phyloP scores from a whole-genome alignment of 352 stramenopile species.

The Globisporangium spinosum region DNA sequence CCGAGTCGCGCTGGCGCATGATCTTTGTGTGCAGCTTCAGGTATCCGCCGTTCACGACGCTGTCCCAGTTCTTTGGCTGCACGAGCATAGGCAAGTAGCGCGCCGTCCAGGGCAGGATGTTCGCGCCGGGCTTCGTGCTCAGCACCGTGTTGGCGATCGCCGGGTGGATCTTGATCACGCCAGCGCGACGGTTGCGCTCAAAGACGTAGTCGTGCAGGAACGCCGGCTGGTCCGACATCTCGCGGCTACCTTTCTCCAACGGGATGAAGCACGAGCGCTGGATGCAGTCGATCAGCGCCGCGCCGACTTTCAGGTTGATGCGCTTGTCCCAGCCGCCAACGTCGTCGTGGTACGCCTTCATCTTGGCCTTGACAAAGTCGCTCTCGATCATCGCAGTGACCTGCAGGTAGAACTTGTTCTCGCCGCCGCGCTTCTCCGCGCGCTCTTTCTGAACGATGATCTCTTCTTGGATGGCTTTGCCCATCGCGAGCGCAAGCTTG shows the following conservation, averaged over 20 bases:
- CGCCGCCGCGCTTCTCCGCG: background rate
- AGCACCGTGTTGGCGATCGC: background rate
- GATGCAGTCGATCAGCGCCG: background rate
- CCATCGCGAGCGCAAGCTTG: background rate
- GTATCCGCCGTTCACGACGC: background rate
- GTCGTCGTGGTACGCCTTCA: background rate
- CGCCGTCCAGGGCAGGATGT: background rate
- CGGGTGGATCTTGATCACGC: background rate
- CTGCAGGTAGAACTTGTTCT: conserved; percentile 1
- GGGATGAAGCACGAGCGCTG: background rate
- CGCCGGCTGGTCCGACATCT: background rate
- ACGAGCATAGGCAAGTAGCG: background rate
- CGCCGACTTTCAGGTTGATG: background rate
- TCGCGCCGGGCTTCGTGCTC: background rate
- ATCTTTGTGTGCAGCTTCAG: background rate
- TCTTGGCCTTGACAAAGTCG: background rate
- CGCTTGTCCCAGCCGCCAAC: background rate
- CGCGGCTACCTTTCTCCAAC: background rate
- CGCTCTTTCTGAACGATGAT: background rate
- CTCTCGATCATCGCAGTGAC: background rate
- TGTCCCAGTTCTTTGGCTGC: background rate
- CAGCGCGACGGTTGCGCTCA: background rate
- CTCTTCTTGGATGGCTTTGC: conserved; percentile 1
- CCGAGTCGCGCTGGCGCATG: background rate
- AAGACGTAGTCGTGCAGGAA: background rate